These are phyloP conservation scores for Kwoniella europaea DNA, from an alignment of 768 basidiomycete species.

Conservation along the genomic window DNA sequence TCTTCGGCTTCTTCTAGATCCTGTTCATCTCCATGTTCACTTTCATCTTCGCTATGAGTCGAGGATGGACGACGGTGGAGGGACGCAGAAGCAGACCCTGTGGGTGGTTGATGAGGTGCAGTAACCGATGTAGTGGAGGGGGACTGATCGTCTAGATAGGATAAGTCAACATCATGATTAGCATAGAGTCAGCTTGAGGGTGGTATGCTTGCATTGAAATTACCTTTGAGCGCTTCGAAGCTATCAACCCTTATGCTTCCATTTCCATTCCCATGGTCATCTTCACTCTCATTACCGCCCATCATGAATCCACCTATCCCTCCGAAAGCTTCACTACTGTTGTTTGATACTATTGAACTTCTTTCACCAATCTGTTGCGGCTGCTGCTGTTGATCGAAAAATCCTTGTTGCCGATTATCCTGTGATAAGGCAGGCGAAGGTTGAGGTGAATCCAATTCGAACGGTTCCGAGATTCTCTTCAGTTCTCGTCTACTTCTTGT, in stretches of 20 bases:
- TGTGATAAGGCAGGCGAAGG: conserved; percentile 32
- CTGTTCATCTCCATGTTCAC: background rate
- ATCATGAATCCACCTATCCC: conserved; percentile 56
- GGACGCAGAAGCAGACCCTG: background rate
- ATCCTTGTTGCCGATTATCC: conserved; percentile 12
- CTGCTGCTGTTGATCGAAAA: conserved; percentile 19
- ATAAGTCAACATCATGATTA: background rate
- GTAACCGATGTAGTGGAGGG: conserved; percentile 23
- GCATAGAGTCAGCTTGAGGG: background rate
- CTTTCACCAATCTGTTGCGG: background rate
- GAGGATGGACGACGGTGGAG: background rate
- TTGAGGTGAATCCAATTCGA: conserved; percentile 48
- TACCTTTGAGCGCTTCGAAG: conserved; percentile 28
- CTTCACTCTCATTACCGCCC: conserved; percentile 25
- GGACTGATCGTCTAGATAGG: conserved; percentile 18
- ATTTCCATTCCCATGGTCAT: conserved; percentile 14
- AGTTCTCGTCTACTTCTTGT: background rate
- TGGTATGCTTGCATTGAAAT: conserved; percentile 5
- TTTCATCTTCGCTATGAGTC: background rate
- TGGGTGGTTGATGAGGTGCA: conserved; percentile 26
- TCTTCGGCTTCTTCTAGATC: conserved; percentile 22
- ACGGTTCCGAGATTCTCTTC: conserved; percentile 42
- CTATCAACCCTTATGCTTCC: background rate
- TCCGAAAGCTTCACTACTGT: conserved; percentile 45
- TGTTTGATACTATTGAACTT: conserved; percentile 34